phyloP scores from a whole-genome alignment of 2,329 filamentous ascomycete genomes.

The Penicillium sclerotigenum region DNA sequence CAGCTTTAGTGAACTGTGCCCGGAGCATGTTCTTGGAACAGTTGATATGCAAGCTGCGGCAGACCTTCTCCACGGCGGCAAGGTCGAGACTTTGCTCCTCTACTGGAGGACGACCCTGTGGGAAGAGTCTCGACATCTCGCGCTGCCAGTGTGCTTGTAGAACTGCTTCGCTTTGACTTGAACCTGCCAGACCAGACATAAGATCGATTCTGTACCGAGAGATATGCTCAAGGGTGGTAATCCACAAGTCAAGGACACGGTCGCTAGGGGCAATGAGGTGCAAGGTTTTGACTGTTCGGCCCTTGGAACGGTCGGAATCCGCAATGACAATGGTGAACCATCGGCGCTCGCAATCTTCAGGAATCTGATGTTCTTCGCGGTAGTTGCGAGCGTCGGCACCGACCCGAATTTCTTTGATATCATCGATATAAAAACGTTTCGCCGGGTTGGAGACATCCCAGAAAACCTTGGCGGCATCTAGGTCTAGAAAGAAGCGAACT shows the following conservation, averaged over 20 bases:
- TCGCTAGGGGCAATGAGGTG: constrained; percentile 79
- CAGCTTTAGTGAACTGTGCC: constrained; percentile 70
- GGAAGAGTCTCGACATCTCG: constrained; percentile 71
- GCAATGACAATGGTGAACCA: constrained; percentile 92
- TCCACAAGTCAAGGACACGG: constrained; percentile 74
- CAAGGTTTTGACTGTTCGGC: constrained; percentile 68
- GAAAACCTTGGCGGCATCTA: constrained; percentile 77
- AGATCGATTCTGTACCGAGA: constrained; percentile 82
- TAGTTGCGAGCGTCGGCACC: constrained; percentile 85
- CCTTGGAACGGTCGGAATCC: constrained; percentile 72
- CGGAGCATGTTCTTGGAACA: constrained; percentile 72
- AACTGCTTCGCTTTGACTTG: constrained; percentile 71
- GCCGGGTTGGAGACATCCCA: constrained; percentile 78
- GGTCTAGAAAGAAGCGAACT: constrained; percentile 75
- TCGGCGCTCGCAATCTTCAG: constrained; percentile 63
- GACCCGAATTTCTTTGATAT: constrained; percentile 85
- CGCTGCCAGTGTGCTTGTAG: constrained; percentile 80
- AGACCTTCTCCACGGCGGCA: constrained; percentile 74
- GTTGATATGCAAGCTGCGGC: constrained; percentile 88
- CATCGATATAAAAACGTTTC: constrained; percentile 90
- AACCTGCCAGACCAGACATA: constrained; percentile 81
- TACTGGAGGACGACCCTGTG: constrained; percentile 40
- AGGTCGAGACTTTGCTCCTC: constrained; percentile 73
- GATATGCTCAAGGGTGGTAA: constrained; percentile 75
- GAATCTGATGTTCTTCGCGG: constrained; percentile 73